Conservation (phyloP, 106 monocot genomes). For the Dendrobium officinale region DNA sequence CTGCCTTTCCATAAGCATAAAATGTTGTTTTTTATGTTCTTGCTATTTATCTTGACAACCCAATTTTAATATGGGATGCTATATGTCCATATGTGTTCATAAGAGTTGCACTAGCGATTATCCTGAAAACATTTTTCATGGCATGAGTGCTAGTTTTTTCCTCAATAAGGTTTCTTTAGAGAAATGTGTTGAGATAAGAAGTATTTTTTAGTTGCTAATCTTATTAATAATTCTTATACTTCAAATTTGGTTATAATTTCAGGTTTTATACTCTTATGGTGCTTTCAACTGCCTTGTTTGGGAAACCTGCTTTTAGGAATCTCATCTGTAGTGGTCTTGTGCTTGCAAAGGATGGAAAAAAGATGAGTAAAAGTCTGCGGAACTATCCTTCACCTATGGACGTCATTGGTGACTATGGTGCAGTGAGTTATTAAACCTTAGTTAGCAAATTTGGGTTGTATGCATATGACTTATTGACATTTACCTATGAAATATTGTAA, state of each 20-base stretch:
- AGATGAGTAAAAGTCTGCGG: slow-evolving; percentile 94
- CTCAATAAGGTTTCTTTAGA: not conserved
- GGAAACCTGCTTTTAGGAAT: slow-evolving; percentile 94
- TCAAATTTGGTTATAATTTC: slow-evolving; percentile 11
- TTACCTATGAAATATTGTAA: not conserved
- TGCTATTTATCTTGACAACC: not conserved
- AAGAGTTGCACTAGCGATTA: not conserved
- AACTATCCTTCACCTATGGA: slow-evolving; percentile 95
- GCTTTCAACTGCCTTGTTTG: slow-evolving; percentile 91
- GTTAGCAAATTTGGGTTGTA: not conserved
- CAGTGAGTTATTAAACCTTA: slow-evolving; percentile 44
- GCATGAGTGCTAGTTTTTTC: not conserved
- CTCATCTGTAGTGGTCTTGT: slow-evolving; percentile 98
- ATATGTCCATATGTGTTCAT: not conserved
- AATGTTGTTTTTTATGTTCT: not conserved
- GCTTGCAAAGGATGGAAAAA: slow-evolving; percentile 96
- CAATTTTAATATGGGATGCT: too few relatives aligned
- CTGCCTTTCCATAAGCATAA: not conserved
- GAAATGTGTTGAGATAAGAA: not conserved
- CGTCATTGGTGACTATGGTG: slow-evolving; percentile 84
- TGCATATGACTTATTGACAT: not conserved
- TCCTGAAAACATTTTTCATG: not conserved
- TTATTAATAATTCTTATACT: slow-evolving; percentile 3
- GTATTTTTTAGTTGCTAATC: not conserved
- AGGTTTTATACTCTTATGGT: slow-evolving; percentile 99